Base-by-base conservation (phyloP, 805 yeast genomes). In the Yamadazyma nakazawae region DNA sequence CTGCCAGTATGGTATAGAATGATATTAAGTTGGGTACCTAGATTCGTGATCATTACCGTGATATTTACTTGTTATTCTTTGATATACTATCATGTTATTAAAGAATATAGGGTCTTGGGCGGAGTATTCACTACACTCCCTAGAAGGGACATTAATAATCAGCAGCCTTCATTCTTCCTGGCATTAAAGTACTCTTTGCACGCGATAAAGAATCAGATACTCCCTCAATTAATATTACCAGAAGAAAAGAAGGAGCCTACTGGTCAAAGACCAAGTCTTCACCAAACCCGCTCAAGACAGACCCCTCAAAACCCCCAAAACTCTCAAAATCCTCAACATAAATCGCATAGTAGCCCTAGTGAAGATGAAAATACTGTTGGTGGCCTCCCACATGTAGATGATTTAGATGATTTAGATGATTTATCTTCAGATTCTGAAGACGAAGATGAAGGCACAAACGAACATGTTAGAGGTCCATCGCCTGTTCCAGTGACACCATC, bases 1-100 rank as follows among this genome's bases (percentile, higher is more conserved):
- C 51, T 66, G 1, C 95, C 95, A 0, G 59, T 74, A 7, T 89
- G 94, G 94, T 84, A 81, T 60, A 70, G 88, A 47, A 59, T 85
- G 34, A 89, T 72, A 1, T 66, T 90, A 42, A 79, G 89, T 53
- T 91, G 96, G 96, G 82, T 81, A 1, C 90, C 95, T 11, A 73
- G 97, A 42, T 89, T 81, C 60, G 64, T 79, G 47, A 78, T 90
- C 45, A 76, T 86, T 48, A 59, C 85, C 9, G 58, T 76, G 21
- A 86, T 91, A 52, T 57, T 87, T 31, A 61, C 73, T 3, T 79
- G 88, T 39, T 90, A 90, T 62, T 68, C 79, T 42, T 72, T 84
- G 34, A 83, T 90, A 43, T 90, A 90, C 63, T 65, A 79, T 50
- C 87, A 85, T 58, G 92, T 90, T 19, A 73, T 80, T 48, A 67